phyloP scores from a whole-genome alignment of 192 early-diverging fungal species.

The Lunasporangiospora selenospora region DNA sequence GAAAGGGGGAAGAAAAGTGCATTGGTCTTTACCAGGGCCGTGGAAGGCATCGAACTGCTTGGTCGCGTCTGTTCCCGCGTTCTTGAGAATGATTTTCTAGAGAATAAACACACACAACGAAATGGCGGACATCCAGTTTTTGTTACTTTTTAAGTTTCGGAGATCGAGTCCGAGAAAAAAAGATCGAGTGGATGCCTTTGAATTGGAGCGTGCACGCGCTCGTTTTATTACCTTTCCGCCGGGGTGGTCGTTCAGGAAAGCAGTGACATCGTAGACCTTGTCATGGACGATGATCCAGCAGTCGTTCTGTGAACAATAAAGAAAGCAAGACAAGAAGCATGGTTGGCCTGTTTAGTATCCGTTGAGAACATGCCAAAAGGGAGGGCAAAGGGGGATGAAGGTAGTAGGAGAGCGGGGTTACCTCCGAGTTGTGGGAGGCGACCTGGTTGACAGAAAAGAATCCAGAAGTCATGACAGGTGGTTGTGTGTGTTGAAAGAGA shows the following conservation, averaged over 20 bases:
- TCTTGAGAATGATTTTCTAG: constrained; percentile 78
- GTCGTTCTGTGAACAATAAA: constrained; percentile 27
- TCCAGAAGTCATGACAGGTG: constrained; percentile 39
- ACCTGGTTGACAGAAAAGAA: constrained; percentile 43
- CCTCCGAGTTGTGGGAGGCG: constrained; percentile 44
- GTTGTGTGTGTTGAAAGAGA: neutral
- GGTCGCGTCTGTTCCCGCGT: constrained; percentile 80
- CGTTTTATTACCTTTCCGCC: constrained; percentile 62
- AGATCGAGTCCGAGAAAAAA: neutral
- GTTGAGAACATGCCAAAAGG: neutral
- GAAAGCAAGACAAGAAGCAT: neutral
- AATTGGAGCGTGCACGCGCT: too few relatives aligned
- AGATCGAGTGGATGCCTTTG: neutral
- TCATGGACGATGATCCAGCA: constrained; percentile 71
- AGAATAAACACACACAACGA: constrained; percentile 27
- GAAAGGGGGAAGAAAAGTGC: neutral
- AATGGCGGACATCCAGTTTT: neutral
- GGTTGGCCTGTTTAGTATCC: neutral
- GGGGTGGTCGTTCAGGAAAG: constrained; percentile 65
- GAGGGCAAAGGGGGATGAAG: neutral
- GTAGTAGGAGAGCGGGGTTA: neutral
- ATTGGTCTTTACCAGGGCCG: constrained; percentile 51
- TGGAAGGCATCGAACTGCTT: constrained; percentile 92
- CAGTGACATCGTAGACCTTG: constrained; percentile 69
- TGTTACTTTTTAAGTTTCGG: neutral